phyloP scores from a whole-genome alignment of 768 basidiomycete genomes.

The Hirschioporus abietinus region DNA sequence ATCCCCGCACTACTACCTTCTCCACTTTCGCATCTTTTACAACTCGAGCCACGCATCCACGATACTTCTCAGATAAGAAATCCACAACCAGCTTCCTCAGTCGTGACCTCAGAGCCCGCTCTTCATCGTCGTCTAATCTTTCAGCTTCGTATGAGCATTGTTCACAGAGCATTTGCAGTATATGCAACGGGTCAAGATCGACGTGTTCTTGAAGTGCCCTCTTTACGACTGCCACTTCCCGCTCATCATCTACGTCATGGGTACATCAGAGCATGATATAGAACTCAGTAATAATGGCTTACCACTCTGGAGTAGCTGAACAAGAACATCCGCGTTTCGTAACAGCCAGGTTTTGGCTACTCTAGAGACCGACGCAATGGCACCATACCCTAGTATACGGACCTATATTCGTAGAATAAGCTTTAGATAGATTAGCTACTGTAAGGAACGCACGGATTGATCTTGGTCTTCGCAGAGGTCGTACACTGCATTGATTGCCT shows the following conservation, averaged over 20 bases:
- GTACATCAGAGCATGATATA: not conserved
- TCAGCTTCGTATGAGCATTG: constrained; percentile 29
- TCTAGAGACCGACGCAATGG: constrained; percentile 46
- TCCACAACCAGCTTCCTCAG: constrained; percentile 53
- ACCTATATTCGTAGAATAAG: constrained; percentile 35
- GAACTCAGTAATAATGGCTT: constrained; percentile 21
- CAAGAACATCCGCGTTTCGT: constrained; percentile 67
- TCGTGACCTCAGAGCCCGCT: constrained; percentile 48
- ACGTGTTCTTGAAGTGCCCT: constrained; percentile 56
- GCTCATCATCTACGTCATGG: constrained; percentile 47
- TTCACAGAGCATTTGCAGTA: constrained; percentile 64
- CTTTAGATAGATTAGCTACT: constrained; percentile 6
- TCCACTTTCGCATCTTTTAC: constrained; percentile 41
- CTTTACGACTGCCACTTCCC: constrained; percentile 59
- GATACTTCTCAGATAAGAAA: constrained; percentile 48
- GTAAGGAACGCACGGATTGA: constrained; percentile 33
- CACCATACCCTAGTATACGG: constrained; percentile 62
- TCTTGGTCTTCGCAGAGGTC: constrained; percentile 72
- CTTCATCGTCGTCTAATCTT: constrained; percentile 42
- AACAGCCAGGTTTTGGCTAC: constrained; percentile 55
- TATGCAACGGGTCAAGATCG: constrained; percentile 54
- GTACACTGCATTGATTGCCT: constrained; percentile 72
- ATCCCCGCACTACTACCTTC: constrained; percentile 38
- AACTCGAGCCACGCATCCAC: not conserved
- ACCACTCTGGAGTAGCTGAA: constrained; percentile 76